These are phyloP conservation scores for Neurospora tetrasperma DNA, from an alignment of 495 filamentous ascomycete genomes.

Conservation along the genomic window DNA sequence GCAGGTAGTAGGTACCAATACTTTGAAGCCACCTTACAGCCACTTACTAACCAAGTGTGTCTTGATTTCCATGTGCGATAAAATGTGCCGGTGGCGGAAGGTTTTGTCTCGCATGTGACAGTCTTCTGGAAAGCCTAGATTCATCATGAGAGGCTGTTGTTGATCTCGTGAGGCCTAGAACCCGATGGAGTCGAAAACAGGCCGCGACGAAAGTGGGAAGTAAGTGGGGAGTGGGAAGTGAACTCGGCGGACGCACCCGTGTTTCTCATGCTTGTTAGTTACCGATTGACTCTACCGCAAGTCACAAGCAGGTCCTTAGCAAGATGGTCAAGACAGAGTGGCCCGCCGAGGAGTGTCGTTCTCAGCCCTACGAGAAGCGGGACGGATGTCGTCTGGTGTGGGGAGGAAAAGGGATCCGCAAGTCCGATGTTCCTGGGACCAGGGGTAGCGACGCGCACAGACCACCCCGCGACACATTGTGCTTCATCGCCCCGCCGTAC, in stretches of 20 bases:
- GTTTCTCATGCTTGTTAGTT: neutral
- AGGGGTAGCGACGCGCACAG: neutral
- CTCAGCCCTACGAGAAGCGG: neutral
- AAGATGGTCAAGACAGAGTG: neutral
- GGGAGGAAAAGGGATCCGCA: neutral
- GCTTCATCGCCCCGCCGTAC: neutral
- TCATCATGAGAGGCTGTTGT: neutral
- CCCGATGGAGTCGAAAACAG: neutral
- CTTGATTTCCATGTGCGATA: neutral
- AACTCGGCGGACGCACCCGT: neutral
- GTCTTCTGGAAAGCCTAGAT: neutral
- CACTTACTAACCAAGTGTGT: neutral
- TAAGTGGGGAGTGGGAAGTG: neutral
- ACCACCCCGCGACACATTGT: neutral
- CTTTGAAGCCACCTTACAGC: neutral
- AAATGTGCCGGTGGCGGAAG: neutral
- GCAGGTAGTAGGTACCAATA: neutral
- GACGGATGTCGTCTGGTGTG: neutral
- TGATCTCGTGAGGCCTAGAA: neutral
- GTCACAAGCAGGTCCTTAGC: neutral
- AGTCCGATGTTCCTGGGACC: neutral
- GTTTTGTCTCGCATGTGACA: neutral
- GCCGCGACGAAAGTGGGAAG: neutral
- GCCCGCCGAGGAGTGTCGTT: neutral
- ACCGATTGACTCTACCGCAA: neutral